Evolutionary conservation across 2,329 filamentous ascomycete genomes (phyloP).

Genomic region (Colletotrichum sansevieriae): DNA sequence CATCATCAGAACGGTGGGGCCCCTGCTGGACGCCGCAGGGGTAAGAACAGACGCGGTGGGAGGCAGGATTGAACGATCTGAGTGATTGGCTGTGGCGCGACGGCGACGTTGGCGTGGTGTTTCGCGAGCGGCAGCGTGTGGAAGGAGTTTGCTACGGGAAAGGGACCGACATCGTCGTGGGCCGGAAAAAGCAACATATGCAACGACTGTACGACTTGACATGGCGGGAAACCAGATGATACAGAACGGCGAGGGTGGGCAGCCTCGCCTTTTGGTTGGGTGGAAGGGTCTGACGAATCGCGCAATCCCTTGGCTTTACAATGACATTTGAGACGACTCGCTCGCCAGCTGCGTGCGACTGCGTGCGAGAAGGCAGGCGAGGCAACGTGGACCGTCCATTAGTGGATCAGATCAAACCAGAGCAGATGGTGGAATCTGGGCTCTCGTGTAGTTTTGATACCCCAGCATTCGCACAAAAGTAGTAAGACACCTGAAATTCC

Average conservation of each 20-base stretch:
- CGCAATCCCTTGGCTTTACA: conserved; percentile 29
- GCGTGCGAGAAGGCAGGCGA: conserved; percentile 16
- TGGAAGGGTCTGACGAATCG: conserved; percentile 30
- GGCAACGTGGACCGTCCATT: conserved; percentile 30
- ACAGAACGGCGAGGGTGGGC: conserved; percentile 27
- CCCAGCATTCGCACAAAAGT: conserved; percentile 21
- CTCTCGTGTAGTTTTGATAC: conserved; percentile 36
- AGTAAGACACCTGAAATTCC: neutral
- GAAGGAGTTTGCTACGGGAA: conserved; percentile 17
- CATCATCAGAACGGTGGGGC: conserved; percentile 32
- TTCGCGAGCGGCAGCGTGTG: conserved; percentile 13
- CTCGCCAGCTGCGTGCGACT: conserved; percentile 22
- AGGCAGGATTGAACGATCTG: conserved; percentile 30
- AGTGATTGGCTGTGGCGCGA: conserved; percentile 31
- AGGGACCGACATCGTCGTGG: conserved; percentile 13
- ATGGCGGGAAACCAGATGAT: conserved; percentile 30
- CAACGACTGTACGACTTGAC: conserved; percentile 36
- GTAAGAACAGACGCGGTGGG: conserved; percentile 40
- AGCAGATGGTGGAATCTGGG: conserved; percentile 21
- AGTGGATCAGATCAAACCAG: conserved; percentile 23
- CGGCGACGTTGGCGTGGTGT: conserved; percentile 10
- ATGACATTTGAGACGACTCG: conserved; percentile 24
- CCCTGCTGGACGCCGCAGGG: conserved; percentile 31
- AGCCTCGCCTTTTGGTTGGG: conserved; percentile 40
- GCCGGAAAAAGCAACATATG: conserved; percentile 16